phyloP scores from a whole-genome alignment of 305 asterid genomes.

The Caryopteris hybrid region DNA sequence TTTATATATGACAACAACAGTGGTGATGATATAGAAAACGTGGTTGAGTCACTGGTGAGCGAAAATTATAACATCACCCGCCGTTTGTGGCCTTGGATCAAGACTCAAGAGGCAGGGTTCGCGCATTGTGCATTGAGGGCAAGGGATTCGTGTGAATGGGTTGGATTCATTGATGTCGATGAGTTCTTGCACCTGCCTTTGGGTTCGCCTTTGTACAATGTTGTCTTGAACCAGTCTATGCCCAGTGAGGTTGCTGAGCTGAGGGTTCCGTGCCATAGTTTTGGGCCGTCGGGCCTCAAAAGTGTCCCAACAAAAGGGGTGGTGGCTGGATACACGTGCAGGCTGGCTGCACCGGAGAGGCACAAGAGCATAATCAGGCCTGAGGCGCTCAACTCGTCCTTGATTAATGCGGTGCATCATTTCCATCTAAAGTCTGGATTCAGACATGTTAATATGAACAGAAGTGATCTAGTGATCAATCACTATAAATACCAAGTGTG shows the following conservation, averaged over 20 bases:
- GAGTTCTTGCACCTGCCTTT: slow-evolving; percentile 61
- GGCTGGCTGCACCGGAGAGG: slow-evolving; percentile 56
- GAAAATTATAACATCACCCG: slow-evolving; percentile 34
- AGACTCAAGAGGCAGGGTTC: slow-evolving; percentile 76
- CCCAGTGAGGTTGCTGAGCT: slow-evolving; percentile 39
- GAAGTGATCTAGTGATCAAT: slow-evolving; percentile 42
- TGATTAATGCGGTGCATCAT: slow-evolving; percentile 76
- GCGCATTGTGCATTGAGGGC: slow-evolving; percentile 70
- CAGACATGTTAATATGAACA: slow-evolving; percentile 26
- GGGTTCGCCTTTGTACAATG: slow-evolving; percentile 20
- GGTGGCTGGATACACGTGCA: slow-evolving; percentile 60
- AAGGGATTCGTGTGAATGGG: slow-evolving; percentile 57
- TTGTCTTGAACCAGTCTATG: slow-evolving; percentile 21
- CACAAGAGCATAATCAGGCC: slow-evolving; percentile 75
- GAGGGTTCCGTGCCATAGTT: slow-evolving; percentile 46
- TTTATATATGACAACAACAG: slow-evolving; percentile 70
- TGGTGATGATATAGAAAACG: slow-evolving; percentile 34
- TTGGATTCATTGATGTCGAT: slow-evolving; percentile 74
- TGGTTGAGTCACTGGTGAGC: slow-evolving; percentile 20
- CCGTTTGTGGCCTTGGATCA: slow-evolving; percentile 79
- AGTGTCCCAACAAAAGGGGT: slow-evolving; percentile 45
- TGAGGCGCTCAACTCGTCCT: slow-evolving; percentile 40
- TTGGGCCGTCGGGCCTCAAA: slow-evolving; percentile 65
- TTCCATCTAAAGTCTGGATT: slow-evolving; percentile 47
- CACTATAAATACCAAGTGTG: slow-evolving; percentile 84